These are phyloP conservation scores for Colletotrichum truncatum DNA, from an alignment of 2,329 filamentous ascomycete species.

Conservation along the genomic window DNA sequence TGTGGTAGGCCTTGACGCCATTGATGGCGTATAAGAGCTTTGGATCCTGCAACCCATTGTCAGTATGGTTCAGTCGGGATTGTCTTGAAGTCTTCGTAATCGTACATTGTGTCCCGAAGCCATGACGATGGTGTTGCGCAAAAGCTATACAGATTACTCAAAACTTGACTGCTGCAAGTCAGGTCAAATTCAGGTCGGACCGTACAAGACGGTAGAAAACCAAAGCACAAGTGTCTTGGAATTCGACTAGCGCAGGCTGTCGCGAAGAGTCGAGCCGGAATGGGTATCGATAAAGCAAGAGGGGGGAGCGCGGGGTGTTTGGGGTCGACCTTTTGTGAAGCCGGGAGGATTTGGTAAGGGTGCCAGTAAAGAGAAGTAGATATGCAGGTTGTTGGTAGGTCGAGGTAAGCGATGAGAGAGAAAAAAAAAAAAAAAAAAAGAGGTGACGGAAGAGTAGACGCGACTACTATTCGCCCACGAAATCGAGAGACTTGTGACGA, in stretches of 20 bases:
- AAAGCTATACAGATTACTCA: neutral
- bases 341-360: neutral
- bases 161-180: slow-evolving; percentile 5
- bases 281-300: neutral
- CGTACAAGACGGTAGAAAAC: neutral
- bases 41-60: slow-evolving; percentile 57
- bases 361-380: neutral
- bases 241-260: neutral
- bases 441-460: slow-evolving; percentile 14
- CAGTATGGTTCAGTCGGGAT: neutral
- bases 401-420: slow-evolving; percentile 7
- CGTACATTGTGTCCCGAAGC: slow-evolving; percentile 55
- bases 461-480: slow-evolving; percentile 15
- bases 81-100: slow-evolving; percentile 21
- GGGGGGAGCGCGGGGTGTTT: neutral
- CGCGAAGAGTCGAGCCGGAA: neutral
- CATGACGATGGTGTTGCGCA: slow-evolving; percentile 41
- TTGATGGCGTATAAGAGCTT: slow-evolving; percentile 77
- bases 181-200: neutral
- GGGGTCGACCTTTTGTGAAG: neutral
- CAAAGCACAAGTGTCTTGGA: neutral
- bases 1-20: slow-evolving; percentile 90
- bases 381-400: slow-evolving; percentile 12
- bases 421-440: too few species aligned
- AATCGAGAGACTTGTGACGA: slow-evolving; percentile 12